Conservation (phyloP, 208 protist species). For the Trypanosoma theileri region DNA sequence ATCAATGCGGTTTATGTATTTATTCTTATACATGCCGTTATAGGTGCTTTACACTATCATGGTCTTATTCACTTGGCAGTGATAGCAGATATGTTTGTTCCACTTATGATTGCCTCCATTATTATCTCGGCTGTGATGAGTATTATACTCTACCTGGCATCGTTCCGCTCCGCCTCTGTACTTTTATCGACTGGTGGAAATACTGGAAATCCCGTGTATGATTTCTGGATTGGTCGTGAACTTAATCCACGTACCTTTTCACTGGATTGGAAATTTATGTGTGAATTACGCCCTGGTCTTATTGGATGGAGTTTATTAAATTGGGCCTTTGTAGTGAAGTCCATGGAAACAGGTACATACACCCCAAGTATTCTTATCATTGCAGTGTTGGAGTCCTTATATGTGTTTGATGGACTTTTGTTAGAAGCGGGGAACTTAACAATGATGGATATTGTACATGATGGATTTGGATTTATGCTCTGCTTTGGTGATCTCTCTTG, state of each 20-base stretch:
- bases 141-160: constrained; percentile 58
- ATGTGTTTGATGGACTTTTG: constrained; percentile 93
- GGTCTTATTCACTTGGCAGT: constrained; percentile 42
- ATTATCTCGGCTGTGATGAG: constrained; percentile 72
- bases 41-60: constrained; percentile 46
- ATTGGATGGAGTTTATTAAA: constrained; percentile 95
- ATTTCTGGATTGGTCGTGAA: constrained; percentile 96
- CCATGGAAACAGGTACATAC: constrained; percentile 60
- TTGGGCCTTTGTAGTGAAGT: constrained; percentile 84
- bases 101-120: constrained; percentile 74
- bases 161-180: constrained; percentile 59
- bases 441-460: constrained; percentile 97
- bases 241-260: constrained; percentile 92
- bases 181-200: constrained; percentile 79
- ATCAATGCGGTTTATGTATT: constrained; percentile 86
- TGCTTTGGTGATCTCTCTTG: constrained; percentile 94
- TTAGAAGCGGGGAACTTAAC: constrained; percentile 91
- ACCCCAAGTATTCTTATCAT: constrained; percentile 87
- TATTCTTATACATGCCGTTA: constrained; percentile 47
- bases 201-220: constrained; percentile 89
- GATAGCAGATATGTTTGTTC: constrained; percentile 59
- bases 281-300: constrained; percentile 94
- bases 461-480: constrained; percentile 97
- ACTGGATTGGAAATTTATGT: constrained; percentile 97
- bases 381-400: constrained; percentile 86